These are phyloP conservation scores for Fusarium globosum DNA, from an alignment of 2,329 filamentous ascomycete genomes.

Conservation along the genomic window DNA sequence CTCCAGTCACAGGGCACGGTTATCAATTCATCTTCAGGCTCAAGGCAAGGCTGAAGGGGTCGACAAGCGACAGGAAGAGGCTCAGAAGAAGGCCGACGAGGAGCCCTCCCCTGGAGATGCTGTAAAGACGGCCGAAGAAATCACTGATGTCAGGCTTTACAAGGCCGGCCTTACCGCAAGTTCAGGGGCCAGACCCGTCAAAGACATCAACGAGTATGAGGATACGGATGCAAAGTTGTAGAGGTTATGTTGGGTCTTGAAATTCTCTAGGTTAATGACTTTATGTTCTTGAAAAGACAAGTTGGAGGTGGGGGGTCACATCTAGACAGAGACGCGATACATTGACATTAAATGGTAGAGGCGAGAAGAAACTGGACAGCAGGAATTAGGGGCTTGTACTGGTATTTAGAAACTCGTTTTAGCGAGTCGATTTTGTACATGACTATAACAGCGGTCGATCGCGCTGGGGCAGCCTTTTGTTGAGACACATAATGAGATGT, in stretches of 20 bases:
- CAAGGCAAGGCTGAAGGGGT: constrained; percentile 66
- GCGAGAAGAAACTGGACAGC: constrained; percentile 1
- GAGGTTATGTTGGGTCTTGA: neutral
- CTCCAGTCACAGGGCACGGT: constrained; percentile 80
- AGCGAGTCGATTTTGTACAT: constrained; percentile 15
- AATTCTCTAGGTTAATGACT: constrained; percentile 3
- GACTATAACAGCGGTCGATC: neutral
- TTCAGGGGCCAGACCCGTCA: constrained; percentile 76
- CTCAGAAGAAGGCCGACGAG: constrained; percentile 50
- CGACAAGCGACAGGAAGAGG: constrained; percentile 59
- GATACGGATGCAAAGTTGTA: constrained; percentile 85
- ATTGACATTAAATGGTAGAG: constrained; percentile 18
- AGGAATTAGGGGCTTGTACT: neutral
- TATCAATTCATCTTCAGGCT: constrained; percentile 85
- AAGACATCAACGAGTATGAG: constrained; percentile 85
- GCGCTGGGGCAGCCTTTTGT: neutral
- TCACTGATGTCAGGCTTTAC: constrained; percentile 83
- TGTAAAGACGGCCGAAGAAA: constrained; percentile 61
- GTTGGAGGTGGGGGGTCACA: constrained; percentile 7
- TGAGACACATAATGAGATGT: neutral
- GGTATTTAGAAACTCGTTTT: constrained; percentile 9
- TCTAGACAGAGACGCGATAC: constrained; percentile 27
- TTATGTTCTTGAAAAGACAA: constrained; percentile 7
- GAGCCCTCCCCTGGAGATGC: constrained; percentile 51
- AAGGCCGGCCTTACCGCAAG: constrained; percentile 81